Conservation (phyloP, 805 yeast genomes). For the Teunomyces barrocoloradensis region DNA sequence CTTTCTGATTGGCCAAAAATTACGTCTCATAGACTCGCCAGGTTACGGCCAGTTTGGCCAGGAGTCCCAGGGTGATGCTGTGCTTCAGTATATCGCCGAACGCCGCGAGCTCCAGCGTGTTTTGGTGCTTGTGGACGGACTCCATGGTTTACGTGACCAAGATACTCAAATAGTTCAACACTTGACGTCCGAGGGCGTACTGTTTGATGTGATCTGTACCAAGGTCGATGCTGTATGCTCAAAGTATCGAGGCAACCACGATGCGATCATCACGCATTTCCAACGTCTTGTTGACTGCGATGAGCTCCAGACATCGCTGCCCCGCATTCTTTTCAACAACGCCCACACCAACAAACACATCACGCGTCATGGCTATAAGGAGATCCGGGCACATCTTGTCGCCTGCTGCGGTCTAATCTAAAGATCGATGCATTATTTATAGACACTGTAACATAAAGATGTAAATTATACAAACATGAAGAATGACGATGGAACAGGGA, state of each 20-base stretch:
- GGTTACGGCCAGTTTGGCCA: slow-evolving; percentile 82
- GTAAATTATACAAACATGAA: slow-evolving; percentile 10
- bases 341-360: slow-evolving; percentile 36
- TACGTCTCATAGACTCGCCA: slow-evolving; percentile 80
- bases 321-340: slow-evolving; percentile 53
- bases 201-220: slow-evolving; percentile 74
- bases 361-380: slow-evolving; percentile 52
- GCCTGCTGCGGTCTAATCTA: slow-evolving; percentile 47
- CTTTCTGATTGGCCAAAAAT: slow-evolving; percentile 59
- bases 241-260: slow-evolving; percentile 13
- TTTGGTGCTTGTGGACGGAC: slow-evolving; percentile 60
- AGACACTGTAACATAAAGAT: slow-evolving; percentile 3
- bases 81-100: slow-evolving; percentile 57
- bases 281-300: slow-evolving; percentile 36
- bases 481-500: neutral
- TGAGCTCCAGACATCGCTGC: slow-evolving; percentile 36
- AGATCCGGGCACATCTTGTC: slow-evolving; percentile 49
- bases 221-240: slow-evolving; percentile 60
- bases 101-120: slow-evolving; percentile 56
- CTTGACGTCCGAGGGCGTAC: slow-evolving; percentile 53
- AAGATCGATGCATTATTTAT: slow-evolving; percentile 3
- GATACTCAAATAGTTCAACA: slow-evolving; percentile 55
- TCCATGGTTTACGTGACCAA: slow-evolving; percentile 54
- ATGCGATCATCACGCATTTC: slow-evolving; percentile 24
- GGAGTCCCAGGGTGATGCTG: slow-evolving; percentile 64